These are phyloP conservation scores for Monosporascus cannonballus DNA, from an alignment of 2,329 filamentous ascomycete genomes.

Conservation along the genomic window DNA sequence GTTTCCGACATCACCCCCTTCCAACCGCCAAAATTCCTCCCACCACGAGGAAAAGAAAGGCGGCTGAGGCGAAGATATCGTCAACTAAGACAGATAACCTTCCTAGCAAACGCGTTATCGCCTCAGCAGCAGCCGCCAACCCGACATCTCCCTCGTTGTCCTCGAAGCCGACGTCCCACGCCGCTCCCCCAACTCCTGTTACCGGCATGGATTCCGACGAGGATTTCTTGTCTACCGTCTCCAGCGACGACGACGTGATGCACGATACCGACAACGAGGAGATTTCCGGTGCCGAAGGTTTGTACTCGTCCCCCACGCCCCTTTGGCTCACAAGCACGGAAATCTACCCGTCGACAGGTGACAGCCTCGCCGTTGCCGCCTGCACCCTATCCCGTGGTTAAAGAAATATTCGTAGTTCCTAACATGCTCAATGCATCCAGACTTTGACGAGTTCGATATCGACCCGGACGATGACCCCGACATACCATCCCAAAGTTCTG, in stretches of 20 bases:
- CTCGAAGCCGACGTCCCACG: conserved; percentile 26
- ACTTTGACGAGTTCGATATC: conserved; percentile 56
- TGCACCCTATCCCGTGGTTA: too few species aligned
- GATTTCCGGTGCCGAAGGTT: conserved; percentile 47
- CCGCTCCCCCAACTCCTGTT: conserved; percentile 52
- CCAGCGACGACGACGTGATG: conserved; percentile 69
- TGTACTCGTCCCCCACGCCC: conserved; percentile 8
- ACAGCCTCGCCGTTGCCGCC: too few species aligned
- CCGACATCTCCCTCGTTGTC: background rate
- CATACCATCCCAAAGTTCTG: conserved; percentile 51
- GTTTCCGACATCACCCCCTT: conserved; percentile 10
- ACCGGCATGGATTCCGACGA: conserved; percentile 91
- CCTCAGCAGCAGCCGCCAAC: conserved; percentile 35
- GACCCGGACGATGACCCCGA: conserved; percentile 49
- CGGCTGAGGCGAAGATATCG: conserved; percentile 58
- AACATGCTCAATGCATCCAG: conserved; percentile 23
- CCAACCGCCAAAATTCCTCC: conserved; percentile 50
- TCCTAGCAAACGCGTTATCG: conserved; percentile 47
- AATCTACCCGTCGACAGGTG: too few species aligned
- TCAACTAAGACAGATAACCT: conserved; percentile 35
- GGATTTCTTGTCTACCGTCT: conserved; percentile 80
- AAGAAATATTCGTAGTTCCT: background rate
- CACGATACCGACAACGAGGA: conserved; percentile 70
- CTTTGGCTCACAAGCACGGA: background rate
- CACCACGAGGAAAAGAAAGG: conserved; percentile 54